A percentile compares a stretch with the other conserved stretches of the same genome.
phyloP scores from a whole-genome alignment of 805 yeast species.

The Saccharomycopsis synnaedendra region DNA sequence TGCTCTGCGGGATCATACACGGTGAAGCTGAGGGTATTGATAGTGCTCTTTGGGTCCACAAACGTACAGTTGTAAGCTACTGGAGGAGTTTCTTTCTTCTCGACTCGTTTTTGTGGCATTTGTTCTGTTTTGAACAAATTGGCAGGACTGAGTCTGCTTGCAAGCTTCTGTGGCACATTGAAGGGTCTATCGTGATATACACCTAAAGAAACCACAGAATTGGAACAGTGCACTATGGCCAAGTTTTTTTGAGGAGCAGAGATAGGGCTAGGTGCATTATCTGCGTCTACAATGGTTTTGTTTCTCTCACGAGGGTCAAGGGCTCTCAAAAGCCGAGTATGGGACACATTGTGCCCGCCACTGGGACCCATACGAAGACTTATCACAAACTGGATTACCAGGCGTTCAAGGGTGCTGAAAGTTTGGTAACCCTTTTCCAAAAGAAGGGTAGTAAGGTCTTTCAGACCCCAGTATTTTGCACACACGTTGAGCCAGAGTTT shows the following conservation, averaged over 20 bases:
- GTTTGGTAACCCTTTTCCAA: background rate
- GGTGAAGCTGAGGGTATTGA: constrained; percentile 1
- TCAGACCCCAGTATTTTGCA: constrained; percentile 5
- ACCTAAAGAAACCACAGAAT: background rate
- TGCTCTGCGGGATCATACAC: constrained; percentile 19
- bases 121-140: background rate
- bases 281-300: background rate
- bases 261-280: background rate
- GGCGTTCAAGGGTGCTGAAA: background rate
- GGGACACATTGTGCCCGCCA: background rate
- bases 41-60: constrained; percentile 1
- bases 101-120: background rate
- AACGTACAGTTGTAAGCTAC: background rate
- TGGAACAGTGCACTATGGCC: background rate
- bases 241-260: background rate
- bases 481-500: constrained; percentile 35
- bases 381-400: background rate
- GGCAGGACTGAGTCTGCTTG: background rate
- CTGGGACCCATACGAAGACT: background rate
- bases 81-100: background rate
- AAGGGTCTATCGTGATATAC: background rate
- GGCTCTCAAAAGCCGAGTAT: background rate
- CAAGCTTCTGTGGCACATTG: background rate
- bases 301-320: background rate
- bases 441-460: background rate